Percentiles rank a stretch among this genome's conserved stretches.
Conservation (phyloP, 1,139 yeast species). For the Nakaseomyces glabratus region DNA sequence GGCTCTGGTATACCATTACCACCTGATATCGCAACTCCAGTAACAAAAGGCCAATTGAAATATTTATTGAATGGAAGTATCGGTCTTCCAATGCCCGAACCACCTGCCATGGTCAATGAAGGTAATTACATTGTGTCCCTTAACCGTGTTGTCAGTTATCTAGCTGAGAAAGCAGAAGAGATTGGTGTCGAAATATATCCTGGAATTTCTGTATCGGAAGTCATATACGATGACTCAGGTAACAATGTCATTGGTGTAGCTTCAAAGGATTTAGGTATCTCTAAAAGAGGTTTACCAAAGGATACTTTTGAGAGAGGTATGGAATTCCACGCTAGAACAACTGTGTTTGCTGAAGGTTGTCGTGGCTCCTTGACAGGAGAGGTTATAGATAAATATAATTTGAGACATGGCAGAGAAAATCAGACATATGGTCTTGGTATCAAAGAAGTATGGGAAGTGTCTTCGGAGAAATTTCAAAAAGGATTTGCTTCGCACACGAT, state of each 20-base stretch:
- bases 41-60: slow-evolving; percentile 61
- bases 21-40: slow-evolving; percentile 63
- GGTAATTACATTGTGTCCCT: slow-evolving; percentile 82
- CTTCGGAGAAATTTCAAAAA: slow-evolving; percentile 65
- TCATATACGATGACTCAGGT: slow-evolving; percentile 53
- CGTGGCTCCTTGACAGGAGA: slow-evolving; percentile 87
- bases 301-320: slow-evolving; percentile 84
- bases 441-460: slow-evolving; percentile 97
- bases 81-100: slow-evolving; percentile 75
- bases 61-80: slow-evolving; percentile 45
- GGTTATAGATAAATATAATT: slow-evolving; percentile 55
- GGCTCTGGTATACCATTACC: slow-evolving; percentile 65
- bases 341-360: slow-evolving; percentile 92
- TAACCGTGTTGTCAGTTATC: slow-evolving; percentile 69
- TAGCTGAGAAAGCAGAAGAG: slow-evolving; percentile 85
- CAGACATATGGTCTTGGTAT: slow-evolving; percentile 95
- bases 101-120: slow-evolving; percentile 78
- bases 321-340: slow-evolving; percentile 87
- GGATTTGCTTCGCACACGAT: slow-evolving; percentile 83
- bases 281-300: slow-evolving; percentile 65
- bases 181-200: slow-evolving; percentile 91
- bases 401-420: slow-evolving; percentile 53
- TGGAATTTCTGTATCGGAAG: slow-evolving; percentile 79
- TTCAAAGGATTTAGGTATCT: slow-evolving; percentile 83
- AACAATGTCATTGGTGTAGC: slow-evolving; percentile 74